Base-by-base conservation (phyloP, 192 early-diverging fungal genomes). In the Rhizophagus clarus region DNA sequence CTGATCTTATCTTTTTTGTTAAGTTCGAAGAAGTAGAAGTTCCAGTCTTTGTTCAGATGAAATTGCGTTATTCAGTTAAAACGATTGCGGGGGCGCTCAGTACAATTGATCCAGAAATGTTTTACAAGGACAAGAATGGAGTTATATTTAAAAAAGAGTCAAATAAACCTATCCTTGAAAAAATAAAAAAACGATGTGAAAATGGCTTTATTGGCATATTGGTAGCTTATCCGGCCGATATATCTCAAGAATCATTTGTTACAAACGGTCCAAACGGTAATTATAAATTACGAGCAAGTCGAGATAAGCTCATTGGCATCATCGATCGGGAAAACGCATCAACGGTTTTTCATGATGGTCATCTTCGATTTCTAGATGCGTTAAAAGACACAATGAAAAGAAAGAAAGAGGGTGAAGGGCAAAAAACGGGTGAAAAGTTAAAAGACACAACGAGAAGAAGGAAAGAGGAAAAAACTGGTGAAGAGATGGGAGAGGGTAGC, bases 1-100 rank as follows among this genome's bases (percentile, higher is more conserved):
- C 72, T 74, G 72, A 74, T 31, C 29, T 74, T 20, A 74, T 74
- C 2, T 74, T 74, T 31, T 74, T 74, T 74, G 72, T 74, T 34
- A 24, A 74, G 22, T 56, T 74, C 34, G 51, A 74, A 20, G 22
- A 74, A 29, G 14, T 28, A 17, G 22, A 14, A 8, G 28, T 74
- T 31, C 72, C 72, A 10, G 72, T 74, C n/a, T 74, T 74, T 60
- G 72, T 45, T 74, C 72, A 74, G 28, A 14, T 74, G 22, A 74
- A 74, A 34, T 34, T 74, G 5, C 70, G 22, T 3, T 72, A 45
- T 47, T 72, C 70, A 47, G 4, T 72, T 72, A 26, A 72, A n/a
- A 26, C 34, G 24, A 37, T 72, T 17, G 42, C 20, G 32, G 24
- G 24, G 22, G 70, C 70, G 20, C 70, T 72, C 4, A 72, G 42